These are phyloP conservation scores for Populus tomentosa DNA, from an alignment of 441 rosid genomes.

Conservation along the genomic window DNA sequence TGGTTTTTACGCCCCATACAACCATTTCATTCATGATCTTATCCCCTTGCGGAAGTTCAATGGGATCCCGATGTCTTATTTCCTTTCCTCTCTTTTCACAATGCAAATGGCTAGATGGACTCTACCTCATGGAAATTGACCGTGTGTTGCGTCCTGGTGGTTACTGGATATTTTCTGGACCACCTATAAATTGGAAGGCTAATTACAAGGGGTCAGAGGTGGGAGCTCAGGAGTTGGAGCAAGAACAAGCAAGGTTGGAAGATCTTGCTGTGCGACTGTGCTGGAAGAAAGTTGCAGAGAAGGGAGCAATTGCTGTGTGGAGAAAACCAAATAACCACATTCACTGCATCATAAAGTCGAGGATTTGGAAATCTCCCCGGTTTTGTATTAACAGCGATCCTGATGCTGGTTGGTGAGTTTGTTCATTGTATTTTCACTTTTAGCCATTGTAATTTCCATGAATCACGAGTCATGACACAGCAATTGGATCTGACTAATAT, in stretches of 20 bases:
- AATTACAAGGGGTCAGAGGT: slow-evolving; percentile 43
- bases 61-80: neutral
- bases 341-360: slow-evolving; percentile 37
- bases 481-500: neutral
- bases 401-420: slow-evolving; percentile 52
- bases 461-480: neutral
- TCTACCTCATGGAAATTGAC: slow-evolving; percentile 65
- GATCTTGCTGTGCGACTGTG: slow-evolving; percentile 50
- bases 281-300: slow-evolving; percentile 65
- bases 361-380: slow-evolving; percentile 28
- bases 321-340: slow-evolving; percentile 57
- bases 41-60: neutral
- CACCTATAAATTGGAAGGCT: slow-evolving; percentile 47
- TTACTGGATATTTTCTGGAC: slow-evolving; percentile 64
- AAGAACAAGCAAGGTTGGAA: slow-evolving; percentile 44
- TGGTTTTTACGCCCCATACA: neutral
- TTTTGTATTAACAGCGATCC: slow-evolving; percentile 37
- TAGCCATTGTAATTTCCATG: neutral
- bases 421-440: slow-evolving; percentile 17
- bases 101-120: slow-evolving; percentile 40
- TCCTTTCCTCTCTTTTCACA: slow-evolving; percentile 7
- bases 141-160: slow-evolving; percentile 63
- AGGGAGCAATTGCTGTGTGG: slow-evolving; percentile 49
- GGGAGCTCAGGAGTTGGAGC: slow-evolving; percentile 36
- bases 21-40: neutral